phyloP scores from a whole-genome alignment of 345 rosid genomes.

The Odontarrhena argentea region DNA sequence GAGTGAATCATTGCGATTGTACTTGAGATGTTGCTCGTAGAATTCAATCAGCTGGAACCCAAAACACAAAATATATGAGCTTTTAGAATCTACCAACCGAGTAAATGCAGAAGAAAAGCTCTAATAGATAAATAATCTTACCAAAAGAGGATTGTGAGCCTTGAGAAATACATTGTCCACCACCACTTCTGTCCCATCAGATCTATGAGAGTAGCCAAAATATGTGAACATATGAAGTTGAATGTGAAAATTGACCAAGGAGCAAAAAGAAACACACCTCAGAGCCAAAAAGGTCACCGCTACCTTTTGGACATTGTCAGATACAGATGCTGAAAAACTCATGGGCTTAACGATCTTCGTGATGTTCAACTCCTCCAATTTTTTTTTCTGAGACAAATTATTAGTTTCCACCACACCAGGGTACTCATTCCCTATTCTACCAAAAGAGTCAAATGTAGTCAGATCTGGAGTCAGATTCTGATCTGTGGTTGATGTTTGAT shows the following conservation, averaged over 20 bases:
- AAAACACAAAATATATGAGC: slow-evolving; percentile 7
- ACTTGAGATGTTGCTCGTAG: slow-evolving; percentile 93
- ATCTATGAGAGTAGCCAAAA: slow-evolving; percentile 47
- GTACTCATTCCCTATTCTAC: slow-evolving; percentile 51
- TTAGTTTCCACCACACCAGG: slow-evolving; percentile 40
- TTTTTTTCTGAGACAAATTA: slow-evolving; percentile 44
- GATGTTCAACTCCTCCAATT: slow-evolving; percentile 52
- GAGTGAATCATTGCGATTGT: slow-evolving; percentile 49
- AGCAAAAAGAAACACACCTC: slow-evolving; percentile 59
- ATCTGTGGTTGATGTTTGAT: slow-evolving; percentile 36
- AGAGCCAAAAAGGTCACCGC: slow-evolving; percentile 68
- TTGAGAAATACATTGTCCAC: slow-evolving; percentile 88
- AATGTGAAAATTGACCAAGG: not conserved
- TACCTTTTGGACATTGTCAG: slow-evolving; percentile 67
- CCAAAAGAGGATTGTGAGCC: slow-evolving; percentile 86
- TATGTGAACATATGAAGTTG: slow-evolving; percentile 1
- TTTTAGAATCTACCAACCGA: slow-evolving; percentile 19
- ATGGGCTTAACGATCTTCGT: slow-evolving; percentile 74
- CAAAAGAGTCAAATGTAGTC: slow-evolving; percentile 46
- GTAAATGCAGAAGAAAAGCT: slow-evolving; percentile 19
- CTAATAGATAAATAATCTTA: slow-evolving; percentile 39
- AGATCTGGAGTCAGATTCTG: slow-evolving; percentile 49
- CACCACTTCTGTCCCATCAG: slow-evolving; percentile 85
- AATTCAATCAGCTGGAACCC: slow-evolving; percentile 71
- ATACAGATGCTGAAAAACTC: slow-evolving; percentile 63